A percentile compares a stretch with the other conserved stretches of the same genome.
Conservation (phyloP, 1,139 yeast species). For the Taphrina flavorubra region DNA sequence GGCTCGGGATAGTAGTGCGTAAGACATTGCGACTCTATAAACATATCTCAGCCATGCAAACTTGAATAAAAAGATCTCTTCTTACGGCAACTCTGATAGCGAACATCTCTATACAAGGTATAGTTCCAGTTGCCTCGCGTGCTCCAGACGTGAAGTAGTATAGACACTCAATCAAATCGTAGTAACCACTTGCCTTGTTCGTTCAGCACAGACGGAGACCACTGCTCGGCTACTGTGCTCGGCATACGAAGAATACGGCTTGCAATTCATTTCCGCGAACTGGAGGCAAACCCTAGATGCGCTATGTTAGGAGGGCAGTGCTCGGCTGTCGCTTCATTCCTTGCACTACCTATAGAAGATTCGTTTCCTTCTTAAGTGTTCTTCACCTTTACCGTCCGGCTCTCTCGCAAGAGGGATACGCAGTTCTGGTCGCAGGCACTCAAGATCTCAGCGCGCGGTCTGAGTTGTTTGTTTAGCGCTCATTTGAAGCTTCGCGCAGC, state of each 20-base stretch:
- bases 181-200: not conserved
- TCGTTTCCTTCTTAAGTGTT: constrained; percentile 1
- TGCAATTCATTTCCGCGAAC: not conserved
- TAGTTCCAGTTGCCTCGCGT: too few relatives aligned
- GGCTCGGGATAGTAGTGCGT: constrained; percentile 23
- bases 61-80: not conserved
- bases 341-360: constrained; percentile 4
- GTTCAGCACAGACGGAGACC: constrained; percentile 2
- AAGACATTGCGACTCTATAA: constrained; percentile 27
- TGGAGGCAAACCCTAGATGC: not conserved
- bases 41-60: not conserved
- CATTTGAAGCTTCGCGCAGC: constrained; percentile 5
- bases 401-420: constrained; percentile 11
- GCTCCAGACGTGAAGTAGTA: too few relatives aligned
- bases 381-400: constrained; percentile 14
- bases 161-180: too few relatives aligned
- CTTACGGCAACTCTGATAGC: constrained; percentile 33
- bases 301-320: not conserved
- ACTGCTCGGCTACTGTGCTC: not conserved
- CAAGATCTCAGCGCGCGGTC: not conserved
- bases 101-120: not conserved
- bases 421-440: constrained; percentile 22
- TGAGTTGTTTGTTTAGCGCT: constrained; percentile 10
- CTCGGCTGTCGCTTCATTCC: constrained; percentile 7
- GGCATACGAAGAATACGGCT: not conserved